phyloP scores from a whole-genome alignment of 805 yeast genomes.

The Candida arabinofermentans region DNA sequence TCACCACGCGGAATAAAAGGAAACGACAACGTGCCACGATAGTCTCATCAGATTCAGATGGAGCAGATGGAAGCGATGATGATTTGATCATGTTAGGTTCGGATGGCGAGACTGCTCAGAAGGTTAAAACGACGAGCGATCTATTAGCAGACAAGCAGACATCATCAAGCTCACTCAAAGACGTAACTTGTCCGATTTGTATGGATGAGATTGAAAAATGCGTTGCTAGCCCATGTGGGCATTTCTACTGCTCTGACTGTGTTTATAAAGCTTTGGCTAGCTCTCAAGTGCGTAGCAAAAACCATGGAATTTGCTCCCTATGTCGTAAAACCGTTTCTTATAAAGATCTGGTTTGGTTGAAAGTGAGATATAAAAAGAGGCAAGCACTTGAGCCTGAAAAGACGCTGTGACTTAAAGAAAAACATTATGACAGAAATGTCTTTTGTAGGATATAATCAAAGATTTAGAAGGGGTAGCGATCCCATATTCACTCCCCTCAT shows the following conservation, averaged over 20 bases:
- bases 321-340: slow-evolving; percentile 30
- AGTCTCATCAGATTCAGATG: neutral
- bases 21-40: neutral
- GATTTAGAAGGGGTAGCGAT: too few relatives aligned
- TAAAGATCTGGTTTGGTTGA: slow-evolving; percentile 30
- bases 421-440: too few relatives aligned
- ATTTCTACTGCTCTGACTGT: slow-evolving; percentile 51
- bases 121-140: slow-evolving; percentile 34
- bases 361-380: slow-evolving; percentile 17
- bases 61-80: slow-evolving; percentile 6
- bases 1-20: too few relatives aligned
- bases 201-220: slow-evolving; percentile 49
- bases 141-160: slow-evolving; percentile 20
- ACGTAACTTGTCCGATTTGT: slow-evolving; percentile 50
- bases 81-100: slow-evolving; percentile 31
- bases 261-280: slow-evolving; percentile 45
- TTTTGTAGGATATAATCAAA: too few relatives aligned
- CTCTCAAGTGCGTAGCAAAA: slow-evolving; percentile 31
- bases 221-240: slow-evolving; percentile 54
- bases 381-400: too few relatives aligned
- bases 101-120: slow-evolving; percentile 32
- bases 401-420: too few relatives aligned
- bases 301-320: slow-evolving; percentile 30
- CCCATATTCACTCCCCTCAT: too few relatives aligned
- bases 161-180: slow-evolving; percentile 28